phyloP scores from a whole-genome alignment of 805 yeast species.

The Candida piceae region DNA sequence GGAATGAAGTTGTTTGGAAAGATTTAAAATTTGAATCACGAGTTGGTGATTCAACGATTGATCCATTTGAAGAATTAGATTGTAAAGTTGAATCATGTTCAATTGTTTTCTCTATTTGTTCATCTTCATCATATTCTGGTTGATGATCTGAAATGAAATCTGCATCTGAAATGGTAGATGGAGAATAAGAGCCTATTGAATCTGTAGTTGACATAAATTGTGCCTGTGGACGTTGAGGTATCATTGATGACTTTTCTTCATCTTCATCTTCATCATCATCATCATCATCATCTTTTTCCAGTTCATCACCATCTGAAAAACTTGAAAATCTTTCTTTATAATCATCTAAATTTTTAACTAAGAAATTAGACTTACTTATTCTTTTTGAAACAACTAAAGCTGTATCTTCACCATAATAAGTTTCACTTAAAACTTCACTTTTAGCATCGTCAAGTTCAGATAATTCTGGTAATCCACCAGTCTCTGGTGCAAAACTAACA shows the following conservation, averaged over 20 bases:
- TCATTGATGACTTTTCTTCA: too few species aligned
- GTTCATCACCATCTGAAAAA: slow-evolving; percentile 13
- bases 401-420: slow-evolving; percentile 27
- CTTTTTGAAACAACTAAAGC: slow-evolving; percentile 22
- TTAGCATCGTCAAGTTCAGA: slow-evolving; percentile 31
- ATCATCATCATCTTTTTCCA: slow-evolving; percentile 11
- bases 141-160: slow-evolving; percentile 4
- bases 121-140: slow-evolving; percentile 17
- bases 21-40: background rate
- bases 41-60: slow-evolving; percentile 5
- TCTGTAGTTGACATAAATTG: slow-evolving; percentile 17
- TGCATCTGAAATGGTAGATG: slow-evolving; percentile 16
- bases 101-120: slow-evolving; percentile 19
- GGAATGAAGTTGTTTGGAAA: slow-evolving; percentile 16
- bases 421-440: slow-evolving; percentile 39
- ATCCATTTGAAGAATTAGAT: background rate
- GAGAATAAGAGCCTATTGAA: slow-evolving; percentile 26
- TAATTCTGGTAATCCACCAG: slow-evolving; percentile 8
- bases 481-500: slow-evolving; percentile 27
- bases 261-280: slow-evolving; percentile 8
- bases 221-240: slow-evolving; percentile 13
- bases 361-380: slow-evolving; percentile 25
- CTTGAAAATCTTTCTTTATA: slow-evolving; percentile 17
- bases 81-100: slow-evolving; percentile 6
- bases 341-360: slow-evolving; percentile 30